Evolutionary conservation across 345 rosid species (phyloP), one percentile per base, ranked within the genome.

Genomic region (Citropsis articulata): DNA sequence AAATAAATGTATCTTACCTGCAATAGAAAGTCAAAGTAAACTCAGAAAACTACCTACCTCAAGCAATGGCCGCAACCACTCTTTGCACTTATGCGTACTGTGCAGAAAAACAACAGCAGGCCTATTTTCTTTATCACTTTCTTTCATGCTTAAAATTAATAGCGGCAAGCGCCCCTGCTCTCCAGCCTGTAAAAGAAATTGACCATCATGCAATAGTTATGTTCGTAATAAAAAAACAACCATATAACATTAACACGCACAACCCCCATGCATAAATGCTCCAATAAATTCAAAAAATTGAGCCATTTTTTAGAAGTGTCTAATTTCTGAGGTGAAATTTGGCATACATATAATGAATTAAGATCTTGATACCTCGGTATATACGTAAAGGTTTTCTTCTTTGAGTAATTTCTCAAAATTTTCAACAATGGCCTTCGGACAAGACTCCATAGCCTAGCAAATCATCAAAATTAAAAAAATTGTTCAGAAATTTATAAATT

Each of bases 61-160:
- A 77, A 96, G 95, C 94, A 92, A 84, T 2, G 98, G 99, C 65
- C 91, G 86, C 60, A 94, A 50, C 98, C 94, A 94, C 79, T 94
- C 98, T 83, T 94, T 94, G 90, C 88, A 87, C 84, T 90, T 86
- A 73, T 81, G 78, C 16, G 97, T 85, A 83, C 97, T 90, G 55
- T 96, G 99, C 77, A 96, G 90, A 80, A 96, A 92, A 73, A 96
- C 97, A 72, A 96, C 77, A 65, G 93, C 93, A 78, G 97, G 97
- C 57, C 84, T 91, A 82, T 68, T 92, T 62, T 81, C 83, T 27
- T 61, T 77, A 59, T 19, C 72, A 28, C 66, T 57, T 40, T 80
- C 84, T 78, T 90, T 91, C 86, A 90, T 70, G 67, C 93, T 94
- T 83, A 94, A 65, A 64, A 91, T 88, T 25, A 96, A 80, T 59